phyloP scores from a whole-genome alignment of 352 stramenopile genomes.

The Phytophthora crassamura region DNA sequence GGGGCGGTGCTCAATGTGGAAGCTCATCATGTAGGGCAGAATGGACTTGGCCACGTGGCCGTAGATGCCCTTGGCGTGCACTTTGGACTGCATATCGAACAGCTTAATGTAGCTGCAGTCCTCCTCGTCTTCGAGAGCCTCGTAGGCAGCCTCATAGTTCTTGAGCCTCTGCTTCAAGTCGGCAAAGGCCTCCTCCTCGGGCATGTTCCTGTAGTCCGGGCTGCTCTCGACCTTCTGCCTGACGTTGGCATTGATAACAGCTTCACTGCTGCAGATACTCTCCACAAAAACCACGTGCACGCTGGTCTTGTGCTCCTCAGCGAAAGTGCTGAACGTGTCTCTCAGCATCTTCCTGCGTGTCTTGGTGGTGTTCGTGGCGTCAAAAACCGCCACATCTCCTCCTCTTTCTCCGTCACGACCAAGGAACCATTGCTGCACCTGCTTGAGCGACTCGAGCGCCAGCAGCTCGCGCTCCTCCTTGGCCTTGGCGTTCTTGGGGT shows the following conservation, averaged over 20 bases:
- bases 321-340: conserved; percentile 69
- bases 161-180: conserved; percentile 87
- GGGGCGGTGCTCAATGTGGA: conserved; percentile 93
- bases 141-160: conserved; percentile 90
- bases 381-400: conserved; percentile 90
- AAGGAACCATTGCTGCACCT: conserved; percentile 72
- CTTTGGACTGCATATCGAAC: conserved; percentile 89
- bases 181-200: conserved; percentile 66
- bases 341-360: conserved; percentile 54
- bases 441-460: conserved; percentile 78
- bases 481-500: conserved; percentile 88
- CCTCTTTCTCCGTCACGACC: conserved; percentile 36
- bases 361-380: conserved; percentile 92
- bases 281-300: conserved; percentile 94
- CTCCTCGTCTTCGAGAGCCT: conserved; percentile 86
- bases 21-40: conserved; percentile 94
- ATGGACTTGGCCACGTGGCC: conserved; percentile 92
- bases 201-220: conserved; percentile 86
- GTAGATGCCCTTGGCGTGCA: conserved; percentile 87
- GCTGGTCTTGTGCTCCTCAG: conserved; percentile 65
- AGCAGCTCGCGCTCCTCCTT: conserved; percentile 78
- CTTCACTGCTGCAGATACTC: conserved; percentile 93
- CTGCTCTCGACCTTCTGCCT: conserved; percentile 76
- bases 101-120: conserved; percentile 92
- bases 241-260: conserved; percentile 88